phyloP scores from a whole-genome alignment of 1,284 basidiomycete genomes.

The Hypsizygus ulmarius region DNA sequence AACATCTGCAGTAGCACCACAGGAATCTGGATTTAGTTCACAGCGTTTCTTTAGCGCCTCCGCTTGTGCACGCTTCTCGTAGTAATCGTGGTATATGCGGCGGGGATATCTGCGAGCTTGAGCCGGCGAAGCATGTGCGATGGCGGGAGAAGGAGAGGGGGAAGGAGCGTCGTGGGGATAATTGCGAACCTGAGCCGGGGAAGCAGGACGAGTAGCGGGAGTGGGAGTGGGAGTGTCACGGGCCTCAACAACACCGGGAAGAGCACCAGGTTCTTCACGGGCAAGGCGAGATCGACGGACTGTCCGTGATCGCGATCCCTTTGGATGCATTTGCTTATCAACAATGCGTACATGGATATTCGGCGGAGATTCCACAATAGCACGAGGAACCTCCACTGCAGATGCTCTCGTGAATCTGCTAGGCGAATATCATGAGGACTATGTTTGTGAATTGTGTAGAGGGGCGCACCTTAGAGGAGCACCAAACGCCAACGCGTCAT shows the following conservation, averaged over 20 bases:
- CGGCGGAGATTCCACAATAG: constrained; percentile 19
- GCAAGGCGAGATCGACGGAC: constrained; percentile 26
- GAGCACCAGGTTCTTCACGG: constrained; percentile 20
- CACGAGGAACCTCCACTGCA: constrained; percentile 23
- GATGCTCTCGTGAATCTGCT: constrained; percentile 24
- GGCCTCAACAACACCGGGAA: constrained; percentile 19
- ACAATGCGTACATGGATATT: constrained; percentile 25
- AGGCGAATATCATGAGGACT: not conserved
- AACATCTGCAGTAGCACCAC: no score
- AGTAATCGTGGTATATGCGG: constrained; percentile 22
- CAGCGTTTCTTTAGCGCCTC: constrained; percentile 1
- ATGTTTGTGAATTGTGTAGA: not conserved
- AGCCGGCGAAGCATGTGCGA: not conserved
- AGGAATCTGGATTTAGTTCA: not conserved
- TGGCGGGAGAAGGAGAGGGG: constrained; percentile 7
- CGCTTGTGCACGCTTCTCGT: constrained; percentile 21
- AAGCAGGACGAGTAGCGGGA: not conserved
- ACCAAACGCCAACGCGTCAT: constrained; percentile 27
- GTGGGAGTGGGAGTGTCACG: constrained; percentile 20
- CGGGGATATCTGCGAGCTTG: constrained; percentile 22
- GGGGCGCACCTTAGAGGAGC: constrained; percentile 31
- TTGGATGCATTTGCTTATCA: constrained; percentile 22
- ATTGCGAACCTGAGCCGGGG: not conserved
- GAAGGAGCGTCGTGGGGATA: constrained; percentile 9
- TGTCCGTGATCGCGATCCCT: constrained; percentile 20